A percentile compares a stretch with the other conserved stretches of the same genome.
Conservation (phyloP, 495 filamentous ascomycete species). For the Aeminium ludgeri region DNA sequence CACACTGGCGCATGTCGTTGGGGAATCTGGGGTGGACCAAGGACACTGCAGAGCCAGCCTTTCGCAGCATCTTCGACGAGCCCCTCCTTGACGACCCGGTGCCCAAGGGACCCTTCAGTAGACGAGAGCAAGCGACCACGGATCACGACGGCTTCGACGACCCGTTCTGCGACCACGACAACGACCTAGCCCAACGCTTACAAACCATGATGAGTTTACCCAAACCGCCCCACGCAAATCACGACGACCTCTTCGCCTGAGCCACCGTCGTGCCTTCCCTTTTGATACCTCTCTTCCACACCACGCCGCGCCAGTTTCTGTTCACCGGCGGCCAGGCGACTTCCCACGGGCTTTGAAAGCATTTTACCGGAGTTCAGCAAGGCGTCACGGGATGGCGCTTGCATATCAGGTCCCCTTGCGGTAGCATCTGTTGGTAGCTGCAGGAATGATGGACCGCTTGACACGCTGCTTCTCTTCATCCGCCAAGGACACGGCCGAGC, state of each 20-base stretch:
- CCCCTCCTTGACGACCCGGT: constrained; percentile 23
- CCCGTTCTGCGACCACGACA: neutral
- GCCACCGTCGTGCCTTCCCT: neutral
- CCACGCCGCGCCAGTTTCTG: neutral
- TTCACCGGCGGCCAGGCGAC: neutral
- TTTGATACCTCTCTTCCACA: neutral
- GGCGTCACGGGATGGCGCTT: neutral
- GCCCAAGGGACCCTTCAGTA: constrained; percentile 29
- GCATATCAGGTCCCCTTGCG: no score
- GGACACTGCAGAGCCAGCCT: constrained; percentile 10
- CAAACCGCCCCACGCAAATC: neutral
- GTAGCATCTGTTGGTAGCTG: no score
- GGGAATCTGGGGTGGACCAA: neutral
- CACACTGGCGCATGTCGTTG: constrained; percentile 31
- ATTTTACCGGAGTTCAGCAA: neutral
- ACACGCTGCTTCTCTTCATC: no score
- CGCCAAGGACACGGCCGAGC: no score
- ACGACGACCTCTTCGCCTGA: no score
- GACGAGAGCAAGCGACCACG: constrained; percentile 35
- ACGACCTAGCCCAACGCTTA: constrained; percentile 8
- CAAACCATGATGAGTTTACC: constrained; percentile 4
- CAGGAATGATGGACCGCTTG: no score
- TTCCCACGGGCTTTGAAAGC: neutral
- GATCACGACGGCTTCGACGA: constrained; percentile 20
- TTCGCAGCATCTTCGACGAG: constrained; percentile 45